Evolutionary conservation across 768 basidiomycete genomes (phyloP), one percentile per base, ranked within the genome.

Genomic region (Psilocybe cubensis): DNA sequence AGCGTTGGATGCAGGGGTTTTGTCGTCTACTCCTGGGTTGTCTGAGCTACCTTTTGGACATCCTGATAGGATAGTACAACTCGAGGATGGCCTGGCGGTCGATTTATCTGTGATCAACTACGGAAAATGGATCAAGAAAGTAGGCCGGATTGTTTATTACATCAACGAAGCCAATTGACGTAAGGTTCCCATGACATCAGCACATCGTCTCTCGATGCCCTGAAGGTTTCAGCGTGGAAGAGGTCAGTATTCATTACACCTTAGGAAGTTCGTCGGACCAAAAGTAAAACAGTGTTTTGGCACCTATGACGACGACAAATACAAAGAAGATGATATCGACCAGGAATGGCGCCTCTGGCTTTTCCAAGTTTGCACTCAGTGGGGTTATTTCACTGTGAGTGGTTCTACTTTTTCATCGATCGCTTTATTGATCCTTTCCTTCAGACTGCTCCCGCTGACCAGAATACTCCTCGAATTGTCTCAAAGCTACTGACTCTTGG

Each of bases 321-420:
- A 83, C 72, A 79, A 80, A 61, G 76, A 79, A 11, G 85, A 81
- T 1, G 82, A 80, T 10, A 70, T 94, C 7, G 79, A 84, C 55
- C 83, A 92, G 64, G 81, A 80, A 4, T 98, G 96, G 96, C 81
- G 93, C 40, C 74, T 88, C 11, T 98, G 96, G 96, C 63, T 78
- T 4, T 96, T 94, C 81, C 95, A 93, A 74, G 91, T 94, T 51
- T 95, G 94, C 76, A 94, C 92, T 0, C 84, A 96, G 66, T 98
- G 96, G 96, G 96, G 95, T 2, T 99, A 93, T 72, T 95, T 96
- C 70, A 86, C 80, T 27, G 92, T 91, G 63, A 29, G 83, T 67
- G 9, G 9, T 21, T 17, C 17, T 8, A 20, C 54, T 42, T 24
- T 54, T 42, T 28, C 1, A 47, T 2, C 1, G 12, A 14, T 10